Evolutionary conservation across 306 rosid genomes (phyloP), one percentile per base, ranked within the genome.

Genomic region (Rosa chinensis): DNA sequence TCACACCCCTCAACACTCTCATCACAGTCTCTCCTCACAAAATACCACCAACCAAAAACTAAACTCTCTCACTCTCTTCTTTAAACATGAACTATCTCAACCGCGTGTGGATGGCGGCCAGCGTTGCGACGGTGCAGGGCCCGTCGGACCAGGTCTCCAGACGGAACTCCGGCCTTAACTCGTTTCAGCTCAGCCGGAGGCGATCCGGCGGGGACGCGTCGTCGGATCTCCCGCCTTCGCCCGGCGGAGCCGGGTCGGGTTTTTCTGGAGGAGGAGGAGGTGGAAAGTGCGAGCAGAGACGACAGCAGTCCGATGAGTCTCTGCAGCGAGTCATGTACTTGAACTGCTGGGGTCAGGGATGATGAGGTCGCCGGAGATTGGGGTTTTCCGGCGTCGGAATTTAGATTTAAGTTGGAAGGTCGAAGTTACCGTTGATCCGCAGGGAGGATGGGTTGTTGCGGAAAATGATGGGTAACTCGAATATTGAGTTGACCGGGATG

Each of bases 341-440:
- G 86, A 95, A 85, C 77, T 95, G 99, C 78, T 95, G 98, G 99
- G 99, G 99, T 8, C 96, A 87, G 78, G 96, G 93, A 72, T 94
- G 78, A 32, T 32, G 37, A 90, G 80, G 21, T 80, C 43, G 16
- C 77, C 56, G 79, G 69, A 75, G 76, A 23, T 62, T 3, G 59
- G 32, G 37, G 17, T 18, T 45, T 62, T 75, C 79, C 58, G 35
- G 59, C 70, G 58, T 75, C 49, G 58, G 44, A 9, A 13, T 4
- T 28, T 61, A 20, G 62, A 37, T 52, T 2, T 21, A 3, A 39
- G 37, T 32, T 16, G 35, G 79, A 25, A 1, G 2, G 28, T 5
- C 23, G 44, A 48, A 66, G 75, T 45, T 8, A 16, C 42, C 40
- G 56, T 67, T 10, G 75, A 50, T 49, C 40, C 55, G 23, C 42